phyloP scores from a whole-genome alignment of 2,329 filamentous ascomycete species.

The Teratosphaeria destructans region DNA sequence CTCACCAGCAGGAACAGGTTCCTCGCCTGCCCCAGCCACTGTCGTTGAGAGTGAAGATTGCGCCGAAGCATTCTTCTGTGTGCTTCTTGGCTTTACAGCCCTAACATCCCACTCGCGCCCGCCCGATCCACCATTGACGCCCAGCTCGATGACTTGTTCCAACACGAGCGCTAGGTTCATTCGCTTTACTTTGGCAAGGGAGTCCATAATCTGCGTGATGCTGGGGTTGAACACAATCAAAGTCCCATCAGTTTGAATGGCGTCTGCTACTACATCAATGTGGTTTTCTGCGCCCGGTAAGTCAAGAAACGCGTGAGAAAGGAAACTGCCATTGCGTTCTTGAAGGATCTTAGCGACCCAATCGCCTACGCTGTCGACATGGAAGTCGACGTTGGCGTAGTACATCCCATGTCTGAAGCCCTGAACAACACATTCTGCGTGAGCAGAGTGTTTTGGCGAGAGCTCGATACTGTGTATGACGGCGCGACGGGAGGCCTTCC shows the following conservation, averaged over 20 bases:
- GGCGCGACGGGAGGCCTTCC: slow-evolving; percentile 45
- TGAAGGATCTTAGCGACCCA: slow-evolving; percentile 49
- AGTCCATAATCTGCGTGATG: slow-evolving; percentile 65
- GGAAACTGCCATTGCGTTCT: slow-evolving; percentile 43
- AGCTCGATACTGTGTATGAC: slow-evolving; percentile 68
- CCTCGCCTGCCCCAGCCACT: neutral
- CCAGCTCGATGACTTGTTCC: slow-evolving; percentile 52
- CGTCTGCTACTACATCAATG: slow-evolving; percentile 41
- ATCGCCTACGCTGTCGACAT: slow-evolving; percentile 54
- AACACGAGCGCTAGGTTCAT: slow-evolving; percentile 46
- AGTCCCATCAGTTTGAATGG: slow-evolving; percentile 53
- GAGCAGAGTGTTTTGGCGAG: slow-evolving; percentile 49
- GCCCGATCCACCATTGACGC: slow-evolving; percentile 37
- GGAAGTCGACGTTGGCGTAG: slow-evolving; percentile 60
- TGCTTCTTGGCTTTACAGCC: slow-evolving; percentile 31
- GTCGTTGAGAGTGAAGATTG: neutral
- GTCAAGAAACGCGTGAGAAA: slow-evolving; percentile 64
- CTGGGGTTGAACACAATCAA: slow-evolving; percentile 66
- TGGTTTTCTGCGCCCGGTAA: slow-evolving; percentile 53
- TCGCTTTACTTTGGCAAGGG: slow-evolving; percentile 45
- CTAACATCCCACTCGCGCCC: slow-evolving; percentile 57
- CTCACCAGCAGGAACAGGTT: neutral
- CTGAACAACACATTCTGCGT: slow-evolving; percentile 54
- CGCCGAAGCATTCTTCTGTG: neutral
- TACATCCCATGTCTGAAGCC: slow-evolving; percentile 64